phyloP scores from a whole-genome alignment of 805 yeast species.

The Cyberlindnera japonica region DNA sequence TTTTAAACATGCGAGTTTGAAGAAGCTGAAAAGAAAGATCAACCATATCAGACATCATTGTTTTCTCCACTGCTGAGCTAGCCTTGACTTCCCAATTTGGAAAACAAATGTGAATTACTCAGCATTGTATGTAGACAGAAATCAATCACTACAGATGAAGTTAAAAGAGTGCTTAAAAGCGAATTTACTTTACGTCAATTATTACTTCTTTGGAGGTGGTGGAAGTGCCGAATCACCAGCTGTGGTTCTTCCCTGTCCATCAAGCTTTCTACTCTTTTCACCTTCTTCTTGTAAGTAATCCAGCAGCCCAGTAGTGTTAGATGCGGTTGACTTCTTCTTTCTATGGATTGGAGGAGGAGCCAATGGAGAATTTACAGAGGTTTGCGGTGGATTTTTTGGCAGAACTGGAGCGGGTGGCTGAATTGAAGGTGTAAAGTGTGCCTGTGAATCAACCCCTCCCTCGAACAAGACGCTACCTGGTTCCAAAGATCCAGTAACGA shows the following conservation, averaged over 20 bases:
- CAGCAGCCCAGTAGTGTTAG: conserved; percentile 28
- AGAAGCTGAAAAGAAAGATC: no score
- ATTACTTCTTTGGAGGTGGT: conserved; percentile 32
- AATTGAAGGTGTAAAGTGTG: conserved; percentile 1
- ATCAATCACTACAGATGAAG: no score
- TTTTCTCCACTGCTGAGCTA: no score
- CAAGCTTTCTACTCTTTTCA: conserved; percentile 37
- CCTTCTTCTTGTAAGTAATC: conserved; percentile 41
- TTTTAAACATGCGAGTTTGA: no score
- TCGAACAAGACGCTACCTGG: conserved; percentile 42
- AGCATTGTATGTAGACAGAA: no score
- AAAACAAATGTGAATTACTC: no score
- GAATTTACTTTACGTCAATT: no score
- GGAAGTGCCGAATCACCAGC: conserved; percentile 26
- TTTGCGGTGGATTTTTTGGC: conserved; percentile 1
- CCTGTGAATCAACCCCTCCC: conserved; percentile 11
- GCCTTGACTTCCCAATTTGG: no score
- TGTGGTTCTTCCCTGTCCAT: conserved; percentile 28
- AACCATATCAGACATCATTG: no score
- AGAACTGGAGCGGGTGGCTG: conserved; percentile 3
- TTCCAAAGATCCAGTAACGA: conserved; percentile 41
- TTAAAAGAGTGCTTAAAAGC: no score
- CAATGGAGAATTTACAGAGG: background rate
- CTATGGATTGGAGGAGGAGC: conserved; percentile 26
- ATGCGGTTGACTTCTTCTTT: conserved; percentile 25